Conservation (phyloP, 2,329 filamentous ascomycete species). For the Colletotrichum sp. region DNA sequence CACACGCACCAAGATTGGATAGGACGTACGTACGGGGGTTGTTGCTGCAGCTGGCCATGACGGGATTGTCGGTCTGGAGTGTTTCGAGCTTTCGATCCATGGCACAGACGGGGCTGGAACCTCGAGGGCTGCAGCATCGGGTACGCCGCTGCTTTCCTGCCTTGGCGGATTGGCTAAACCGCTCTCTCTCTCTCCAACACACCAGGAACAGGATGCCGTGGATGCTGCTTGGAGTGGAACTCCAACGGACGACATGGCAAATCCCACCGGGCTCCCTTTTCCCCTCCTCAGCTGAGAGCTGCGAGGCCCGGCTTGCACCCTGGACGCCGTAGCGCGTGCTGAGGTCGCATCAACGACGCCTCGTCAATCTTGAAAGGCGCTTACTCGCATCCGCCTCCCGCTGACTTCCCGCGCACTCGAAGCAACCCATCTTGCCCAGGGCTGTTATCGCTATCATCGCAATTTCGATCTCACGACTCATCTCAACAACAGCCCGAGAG, state of each 20-base stretch:
- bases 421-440: background rate
- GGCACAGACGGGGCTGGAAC: constrained; percentile 15
- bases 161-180: background rate
- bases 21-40: background rate
- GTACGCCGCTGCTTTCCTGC: background rate
- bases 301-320: background rate
- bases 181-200: background rate
- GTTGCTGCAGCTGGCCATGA: constrained; percentile 4
- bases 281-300: background rate
- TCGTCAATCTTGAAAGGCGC: constrained; percentile 11
- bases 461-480: background rate
- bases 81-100: background rate
- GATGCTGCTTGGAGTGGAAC: background rate
- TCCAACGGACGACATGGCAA: background rate
- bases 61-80: background rate
- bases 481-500: background rate
- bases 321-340: background rate
- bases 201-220: background rate
- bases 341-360: constrained; percentile 12
- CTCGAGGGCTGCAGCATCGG: background rate
- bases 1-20: background rate
- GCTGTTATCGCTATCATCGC: background rate
- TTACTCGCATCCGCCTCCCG: constrained; percentile 13
- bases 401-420: constrained; percentile 1
- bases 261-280: background rate